A percentile compares a stretch with the other conserved stretches of the same genome.
phyloP scores from a whole-genome alignment of 768 basidiomycete genomes.

The Pleurotus tuber-regium region DNA sequence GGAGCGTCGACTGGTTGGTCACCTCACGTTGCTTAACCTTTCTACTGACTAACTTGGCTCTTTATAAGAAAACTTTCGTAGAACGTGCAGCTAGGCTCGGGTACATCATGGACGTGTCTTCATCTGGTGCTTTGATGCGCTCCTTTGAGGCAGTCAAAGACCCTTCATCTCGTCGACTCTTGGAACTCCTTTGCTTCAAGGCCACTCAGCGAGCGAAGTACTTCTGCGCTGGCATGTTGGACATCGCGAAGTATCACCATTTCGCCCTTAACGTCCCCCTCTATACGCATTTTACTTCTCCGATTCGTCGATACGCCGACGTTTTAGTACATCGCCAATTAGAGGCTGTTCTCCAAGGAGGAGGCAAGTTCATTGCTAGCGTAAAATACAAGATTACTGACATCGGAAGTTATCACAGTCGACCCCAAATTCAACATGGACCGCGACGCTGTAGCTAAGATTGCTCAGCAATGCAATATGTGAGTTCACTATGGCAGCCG shows the following conservation, averaged over 20 bases:
- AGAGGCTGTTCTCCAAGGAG: slow-evolving; percentile 79
- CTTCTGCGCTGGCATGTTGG: slow-evolving; percentile 98
- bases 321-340: slow-evolving; percentile 95
- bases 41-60: slow-evolving; percentile 16
- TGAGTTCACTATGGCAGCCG: slow-evolving; percentile 32
- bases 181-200: slow-evolving; percentile 84
- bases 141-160: slow-evolving; percentile 77
- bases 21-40: not conserved
- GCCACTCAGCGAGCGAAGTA: slow-evolving; percentile 96
- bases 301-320: slow-evolving; percentile 92
- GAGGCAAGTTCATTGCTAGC: slow-evolving; percentile 44
- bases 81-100: slow-evolving; percentile 85
- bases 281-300: slow-evolving; percentile 93
- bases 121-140: slow-evolving; percentile 78
- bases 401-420: too few species aligned
- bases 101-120: slow-evolving; percentile 75
- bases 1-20: slow-evolving; percentile 80
- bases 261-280: slow-evolving; percentile 88
- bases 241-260: slow-evolving; percentile 96
- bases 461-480: slow-evolving; percentile 99
- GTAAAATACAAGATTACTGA: too few species aligned
- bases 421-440: slow-evolving; percentile 96
- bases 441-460: slow-evolving; percentile 94
- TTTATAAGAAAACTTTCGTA: slow-evolving; percentile 62
- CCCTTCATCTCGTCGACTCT: slow-evolving; percentile 68